Conservation (phyloP, 2,329 filamentous ascomycete species). For the Alternaria brassicae region DNA sequence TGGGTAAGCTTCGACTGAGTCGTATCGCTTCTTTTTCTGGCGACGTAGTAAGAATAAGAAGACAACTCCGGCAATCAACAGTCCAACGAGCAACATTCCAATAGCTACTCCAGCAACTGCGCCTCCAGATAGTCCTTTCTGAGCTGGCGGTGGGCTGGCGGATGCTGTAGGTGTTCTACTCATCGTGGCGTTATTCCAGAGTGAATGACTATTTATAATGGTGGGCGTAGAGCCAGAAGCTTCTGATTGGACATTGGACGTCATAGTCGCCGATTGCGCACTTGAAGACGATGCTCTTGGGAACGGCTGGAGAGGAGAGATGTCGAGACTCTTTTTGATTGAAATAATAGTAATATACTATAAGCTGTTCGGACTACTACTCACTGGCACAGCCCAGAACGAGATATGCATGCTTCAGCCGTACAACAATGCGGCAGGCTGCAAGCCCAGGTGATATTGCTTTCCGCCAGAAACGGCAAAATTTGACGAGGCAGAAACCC, state of each 20-base stretch:
- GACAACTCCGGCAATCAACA: constrained; percentile 11
- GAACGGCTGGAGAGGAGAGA: background rate
- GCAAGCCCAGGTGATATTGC: background rate
- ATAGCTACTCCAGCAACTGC: constrained; percentile 30
- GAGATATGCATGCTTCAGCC: background rate
- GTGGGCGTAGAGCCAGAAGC: no score
- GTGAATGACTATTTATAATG: no score
- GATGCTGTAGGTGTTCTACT: no score
- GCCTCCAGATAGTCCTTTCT: constrained; percentile 15
- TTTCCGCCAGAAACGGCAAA: background rate
- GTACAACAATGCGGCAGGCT: background rate
- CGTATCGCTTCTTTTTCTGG: background rate
- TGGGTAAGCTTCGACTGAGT: background rate
- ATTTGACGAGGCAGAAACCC: background rate
- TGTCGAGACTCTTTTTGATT: background rate
- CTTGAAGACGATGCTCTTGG: no score
- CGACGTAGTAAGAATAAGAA: background rate
- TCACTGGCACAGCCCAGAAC: background rate
- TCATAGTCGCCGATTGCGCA: no score
- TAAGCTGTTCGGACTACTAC: background rate
- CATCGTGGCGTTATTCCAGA: no score
- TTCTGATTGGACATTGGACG: no score
- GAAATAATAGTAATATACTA: background rate
- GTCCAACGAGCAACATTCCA: constrained; percentile 26
- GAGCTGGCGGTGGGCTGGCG: no score